Conservation (phyloP, 441 rosid genomes). For the Arabidopsis hybrid region DNA sequence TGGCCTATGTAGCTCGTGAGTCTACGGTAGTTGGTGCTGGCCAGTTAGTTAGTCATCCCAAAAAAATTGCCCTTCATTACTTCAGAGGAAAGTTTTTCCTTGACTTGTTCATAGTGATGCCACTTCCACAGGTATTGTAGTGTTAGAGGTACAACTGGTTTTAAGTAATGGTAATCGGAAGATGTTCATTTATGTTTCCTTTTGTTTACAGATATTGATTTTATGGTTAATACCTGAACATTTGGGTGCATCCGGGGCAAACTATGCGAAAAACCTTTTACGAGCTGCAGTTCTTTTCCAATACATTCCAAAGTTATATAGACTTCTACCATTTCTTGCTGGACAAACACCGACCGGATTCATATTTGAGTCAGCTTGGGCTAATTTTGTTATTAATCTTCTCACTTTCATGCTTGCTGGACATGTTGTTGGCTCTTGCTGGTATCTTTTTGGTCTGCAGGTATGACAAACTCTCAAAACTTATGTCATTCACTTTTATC, state of each 20-base stretch:
- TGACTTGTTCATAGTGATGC: constrained; percentile 70
- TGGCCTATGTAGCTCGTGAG: constrained; percentile 89
- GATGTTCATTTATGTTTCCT: constrained; percentile 24
- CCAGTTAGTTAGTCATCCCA: constrained; percentile 88
- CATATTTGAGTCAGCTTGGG: constrained; percentile 93
- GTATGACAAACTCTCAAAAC: constrained; percentile 46
- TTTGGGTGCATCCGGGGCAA: constrained; percentile 62
- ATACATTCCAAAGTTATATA: constrained; percentile 75
- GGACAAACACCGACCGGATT: constrained; percentile 80
- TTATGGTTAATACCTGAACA: constrained; percentile 51
- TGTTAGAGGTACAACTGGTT: constrained; percentile 2
- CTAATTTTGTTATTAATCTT: constrained; percentile 84
- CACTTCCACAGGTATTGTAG: constrained; percentile 82
- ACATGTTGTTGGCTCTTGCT: constrained; percentile 81
- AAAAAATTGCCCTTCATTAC: constrained; percentile 70
- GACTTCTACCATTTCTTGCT: constrained; percentile 74
- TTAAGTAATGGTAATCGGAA: background rate
- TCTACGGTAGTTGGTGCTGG: constrained; percentile 89
- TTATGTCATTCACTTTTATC: too few relatives aligned
- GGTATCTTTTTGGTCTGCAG: constrained; percentile 96
- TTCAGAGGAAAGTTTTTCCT: constrained; percentile 61
- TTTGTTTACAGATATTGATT: constrained; percentile 63
- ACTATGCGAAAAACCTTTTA: constrained; percentile 70
- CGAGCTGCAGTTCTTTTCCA: constrained; percentile 70
- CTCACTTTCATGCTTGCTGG: constrained; percentile 79